These are phyloP conservation scores for Aspergillus sp. DNA, from an alignment of 2,329 filamentous ascomycete genomes.

Conservation along the genomic window DNA sequence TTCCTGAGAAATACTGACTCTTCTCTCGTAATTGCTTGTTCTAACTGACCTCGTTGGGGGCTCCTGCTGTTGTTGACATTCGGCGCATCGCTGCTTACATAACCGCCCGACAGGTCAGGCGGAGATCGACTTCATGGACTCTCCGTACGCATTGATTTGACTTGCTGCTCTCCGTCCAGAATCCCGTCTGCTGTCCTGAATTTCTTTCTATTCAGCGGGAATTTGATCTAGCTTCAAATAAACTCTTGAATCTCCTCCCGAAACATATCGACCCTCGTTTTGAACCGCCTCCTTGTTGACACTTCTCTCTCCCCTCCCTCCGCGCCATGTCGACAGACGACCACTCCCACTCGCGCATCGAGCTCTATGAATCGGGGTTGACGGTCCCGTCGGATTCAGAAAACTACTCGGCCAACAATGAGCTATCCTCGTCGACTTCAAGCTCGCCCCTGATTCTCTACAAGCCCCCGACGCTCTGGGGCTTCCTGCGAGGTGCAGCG, in stretches of 20 bases:
- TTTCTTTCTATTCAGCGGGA: not conserved
- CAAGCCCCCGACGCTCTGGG: constrained; percentile 83
- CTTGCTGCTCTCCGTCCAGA: not conserved
- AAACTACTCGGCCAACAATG: constrained; percentile 45
- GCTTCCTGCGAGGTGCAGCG: constrained; percentile 78
- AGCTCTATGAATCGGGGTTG: constrained; percentile 44
- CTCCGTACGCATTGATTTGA: not conserved
- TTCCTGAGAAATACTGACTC: too few relatives aligned
- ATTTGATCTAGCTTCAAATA: not conserved
- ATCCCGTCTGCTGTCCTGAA: not conserved
- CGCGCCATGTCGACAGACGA: constrained; percentile 35
- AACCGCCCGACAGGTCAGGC: constrained; percentile 11
- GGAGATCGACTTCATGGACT: constrained; percentile 3
- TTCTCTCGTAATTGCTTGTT: too few relatives aligned
- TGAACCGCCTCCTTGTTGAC: not conserved
- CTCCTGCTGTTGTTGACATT: too few relatives aligned
- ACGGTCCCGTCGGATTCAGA: constrained; percentile 51
- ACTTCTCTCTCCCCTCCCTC: constrained; percentile 4
- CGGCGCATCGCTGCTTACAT: constrained; percentile 15
- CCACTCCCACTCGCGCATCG: constrained; percentile 30
- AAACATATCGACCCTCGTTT: not conserved
- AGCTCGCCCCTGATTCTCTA: constrained; percentile 62
- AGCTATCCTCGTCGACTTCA: constrained; percentile 35
- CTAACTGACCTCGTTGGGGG: too few relatives aligned
- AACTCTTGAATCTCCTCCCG: not conserved